These are phyloP conservation scores for Starmerella bombi DNA, from an alignment of 805 yeast species.

Conservation along the genomic window DNA sequence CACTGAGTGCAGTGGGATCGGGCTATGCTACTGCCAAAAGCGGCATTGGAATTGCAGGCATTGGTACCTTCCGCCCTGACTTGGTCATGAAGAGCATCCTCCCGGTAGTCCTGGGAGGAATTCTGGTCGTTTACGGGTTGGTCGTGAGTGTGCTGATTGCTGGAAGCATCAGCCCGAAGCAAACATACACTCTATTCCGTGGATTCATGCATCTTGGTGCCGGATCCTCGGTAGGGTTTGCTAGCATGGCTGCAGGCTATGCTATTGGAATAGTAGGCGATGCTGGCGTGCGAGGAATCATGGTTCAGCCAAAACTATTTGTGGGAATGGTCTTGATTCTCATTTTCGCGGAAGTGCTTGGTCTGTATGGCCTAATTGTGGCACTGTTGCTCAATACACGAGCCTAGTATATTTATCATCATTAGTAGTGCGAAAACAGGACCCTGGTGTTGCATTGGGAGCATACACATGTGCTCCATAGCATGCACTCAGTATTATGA, in stretches of 20 bases:
- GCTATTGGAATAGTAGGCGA: slow-evolving; percentile 93
- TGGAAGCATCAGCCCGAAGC: slow-evolving; percentile 58
- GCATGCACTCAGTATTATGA: too few relatives aligned
- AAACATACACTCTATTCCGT: slow-evolving; percentile 72
- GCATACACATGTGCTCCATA: too few relatives aligned
- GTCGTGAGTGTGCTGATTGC: slow-evolving; percentile 95
- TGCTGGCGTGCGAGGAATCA: slow-evolving; percentile 76
- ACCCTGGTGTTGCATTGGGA: too few relatives aligned
- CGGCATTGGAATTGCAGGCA: slow-evolving; percentile 96
- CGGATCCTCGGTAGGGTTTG: slow-evolving; percentile 91
- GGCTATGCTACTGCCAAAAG: slow-evolving; percentile 97
- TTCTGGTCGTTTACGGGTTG: slow-evolving; percentile 87
- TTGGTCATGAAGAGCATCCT: slow-evolving; percentile 80
- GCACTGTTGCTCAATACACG: slow-evolving; percentile 78
- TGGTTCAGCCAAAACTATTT: slow-evolving; percentile 78
- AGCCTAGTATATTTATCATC: slow-evolving; percentile 7
- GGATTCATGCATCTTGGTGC: slow-evolving; percentile 98
- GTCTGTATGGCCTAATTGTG: slow-evolving; percentile 85
- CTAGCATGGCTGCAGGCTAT: slow-evolving; percentile 92
- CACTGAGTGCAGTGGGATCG: slow-evolving; percentile 90
- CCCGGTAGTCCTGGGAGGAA: slow-evolving; percentile 98
- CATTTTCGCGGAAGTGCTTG: slow-evolving; percentile 84
- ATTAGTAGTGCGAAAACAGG: neutral
- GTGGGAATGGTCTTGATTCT: slow-evolving; percentile 82
- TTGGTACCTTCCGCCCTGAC: slow-evolving; percentile 95